These are phyloP conservation scores for Komagataea norvegica DNA, from an alignment of 1,139 yeast genomes.

Conservation along the genomic window DNA sequence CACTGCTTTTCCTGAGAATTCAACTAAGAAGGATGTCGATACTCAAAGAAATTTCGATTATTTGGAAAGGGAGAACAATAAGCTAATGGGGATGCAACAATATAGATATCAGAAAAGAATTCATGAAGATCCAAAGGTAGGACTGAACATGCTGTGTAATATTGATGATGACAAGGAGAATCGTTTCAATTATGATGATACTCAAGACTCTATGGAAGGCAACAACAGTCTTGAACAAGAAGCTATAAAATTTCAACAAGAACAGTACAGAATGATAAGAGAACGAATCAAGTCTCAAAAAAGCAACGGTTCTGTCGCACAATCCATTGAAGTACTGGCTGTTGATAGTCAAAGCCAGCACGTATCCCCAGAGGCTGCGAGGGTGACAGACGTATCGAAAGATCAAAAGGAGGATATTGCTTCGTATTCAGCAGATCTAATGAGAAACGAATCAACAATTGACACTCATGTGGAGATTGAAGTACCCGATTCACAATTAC, in stretches of 20 bases:
- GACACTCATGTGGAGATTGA: not conserved
- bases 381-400: too few species aligned
- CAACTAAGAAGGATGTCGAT: conserved; percentile 1
- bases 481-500: not conserved
- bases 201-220: conserved; percentile 1
- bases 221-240: not conserved
- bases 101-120: conserved; percentile 4
- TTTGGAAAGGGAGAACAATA: not conserved
- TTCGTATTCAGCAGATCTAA: not conserved
- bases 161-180: not conserved
- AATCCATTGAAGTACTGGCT: not conserved
- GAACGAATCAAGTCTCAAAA: not conserved
- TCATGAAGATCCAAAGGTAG: not conserved
- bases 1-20: conserved; percentile 5
- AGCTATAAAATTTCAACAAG: not conserved
- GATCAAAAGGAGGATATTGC: not conserved
- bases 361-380: too few species aligned
- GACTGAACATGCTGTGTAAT: not conserved
- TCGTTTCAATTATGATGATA: conserved; percentile 2
- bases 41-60: too few species aligned
- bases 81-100: conserved; percentile 11
- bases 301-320: not conserved
- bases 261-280: not conserved
- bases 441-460: not conserved
- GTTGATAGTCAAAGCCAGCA: not conserved